Conservation (phyloP, 768 basidiomycete species). For the Leccinum subtestaceum region DNA sequence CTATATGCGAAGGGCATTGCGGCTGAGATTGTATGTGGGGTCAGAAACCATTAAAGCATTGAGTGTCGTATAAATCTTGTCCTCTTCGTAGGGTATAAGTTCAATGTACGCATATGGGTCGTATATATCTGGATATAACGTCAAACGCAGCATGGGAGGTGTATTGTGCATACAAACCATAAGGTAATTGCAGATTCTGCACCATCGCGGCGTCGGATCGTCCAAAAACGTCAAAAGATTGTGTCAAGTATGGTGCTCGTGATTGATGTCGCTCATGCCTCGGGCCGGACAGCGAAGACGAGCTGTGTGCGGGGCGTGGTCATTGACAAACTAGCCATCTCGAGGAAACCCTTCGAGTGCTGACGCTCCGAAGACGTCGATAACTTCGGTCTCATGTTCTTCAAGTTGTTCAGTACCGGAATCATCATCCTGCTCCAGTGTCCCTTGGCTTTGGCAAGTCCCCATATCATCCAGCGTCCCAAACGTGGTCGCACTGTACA, state of each 20-base stretch:
- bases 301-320: background rate
- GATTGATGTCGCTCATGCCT: background rate
- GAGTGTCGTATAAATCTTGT: background rate
- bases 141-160: background rate
- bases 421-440: background rate
- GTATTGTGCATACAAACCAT: slow-evolving; percentile 13
- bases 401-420: background rate
- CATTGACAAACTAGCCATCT: slow-evolving; percentile 14
- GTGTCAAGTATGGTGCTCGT: background rate
- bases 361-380: slow-evolving; percentile 13
- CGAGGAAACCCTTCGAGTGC: background rate
- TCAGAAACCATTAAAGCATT: background rate
- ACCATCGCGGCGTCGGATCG: background rate
- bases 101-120: background rate
- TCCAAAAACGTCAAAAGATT: slow-evolving; percentile 1
- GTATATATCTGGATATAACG: background rate
- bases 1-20: slow-evolving; percentile 1
- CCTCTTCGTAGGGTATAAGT: background rate
- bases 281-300: background rate
- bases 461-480: slow-evolving; percentile 28
- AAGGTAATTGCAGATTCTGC: background rate
- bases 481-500: slow-evolving; percentile 34
- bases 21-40: background rate
- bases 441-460: slow-evolving; percentile 4
- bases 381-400: slow-evolving; percentile 1